phyloP scores from a whole-genome alignment of 2,329 filamentous ascomycete genomes.

The Alternaria conjuncta region DNA sequence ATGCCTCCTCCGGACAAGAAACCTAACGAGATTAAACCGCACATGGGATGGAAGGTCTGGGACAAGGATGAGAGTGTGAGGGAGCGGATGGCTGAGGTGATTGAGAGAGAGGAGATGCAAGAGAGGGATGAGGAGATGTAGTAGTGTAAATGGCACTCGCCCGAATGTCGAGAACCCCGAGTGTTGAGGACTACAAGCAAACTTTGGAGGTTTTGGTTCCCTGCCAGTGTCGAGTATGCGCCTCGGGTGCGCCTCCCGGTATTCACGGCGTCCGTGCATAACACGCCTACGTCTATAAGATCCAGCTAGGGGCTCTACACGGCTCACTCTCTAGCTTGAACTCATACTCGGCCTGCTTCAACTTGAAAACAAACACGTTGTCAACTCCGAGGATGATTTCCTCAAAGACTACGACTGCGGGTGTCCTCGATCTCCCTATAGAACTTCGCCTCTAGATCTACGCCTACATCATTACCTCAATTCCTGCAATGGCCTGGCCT shows the following conservation, averaged over 20 bases:
- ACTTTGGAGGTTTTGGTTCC: neutral
- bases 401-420: neutral
- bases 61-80: constrained; percentile 2
- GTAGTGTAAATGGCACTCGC: neutral
- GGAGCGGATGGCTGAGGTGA: constrained; percentile 3
- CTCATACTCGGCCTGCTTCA: neutral
- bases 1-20: neutral
- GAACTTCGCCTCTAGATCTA: neutral
- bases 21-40: neutral
- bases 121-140: neutral
- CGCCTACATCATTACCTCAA: neutral
- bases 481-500: neutral
- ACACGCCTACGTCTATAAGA: neutral
- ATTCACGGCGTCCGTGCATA: neutral
- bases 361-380: neutral
- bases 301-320: neutral
- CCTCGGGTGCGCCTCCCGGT: neutral
- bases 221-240: neutral
- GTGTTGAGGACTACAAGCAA: neutral
- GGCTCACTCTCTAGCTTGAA: neutral
- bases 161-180: neutral
- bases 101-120: neutral
- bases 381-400: neutral
- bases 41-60: constrained; percentile 18
- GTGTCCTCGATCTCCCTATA: neutral